Evolutionary conservation across 257 asterid genomes (phyloP), one percentile per base, ranked within the genome.

Genomic region (Gentiana straminea): DNA sequence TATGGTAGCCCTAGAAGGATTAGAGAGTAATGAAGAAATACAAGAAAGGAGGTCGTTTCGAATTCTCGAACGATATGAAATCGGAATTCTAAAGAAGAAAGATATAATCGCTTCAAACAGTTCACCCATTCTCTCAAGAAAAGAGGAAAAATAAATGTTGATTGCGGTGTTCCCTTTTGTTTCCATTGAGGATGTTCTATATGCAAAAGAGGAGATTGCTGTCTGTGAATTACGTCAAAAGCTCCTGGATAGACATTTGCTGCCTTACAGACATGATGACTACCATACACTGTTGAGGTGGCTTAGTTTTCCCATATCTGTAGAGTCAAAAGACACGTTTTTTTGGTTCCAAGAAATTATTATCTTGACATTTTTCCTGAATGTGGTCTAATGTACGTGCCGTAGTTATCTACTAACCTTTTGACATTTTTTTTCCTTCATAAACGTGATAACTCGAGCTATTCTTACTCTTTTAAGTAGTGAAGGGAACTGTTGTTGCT

Each of bases 121-220:
- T 76, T 90, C 58, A 79, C 95, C 4, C 95, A 87, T 67, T 82
- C 98, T 55, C 79, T 90, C 55, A 90, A 78, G 71, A 86, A 76
- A 70, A 76, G 95, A 69, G 95, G 98, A 70, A 90, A 86, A 68
- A 79, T 81, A 76, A 90, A 86, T 73, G 85, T 86, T 68, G 96
- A 84, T 71, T 86, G 66, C 61, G 80, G 96, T 72, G 89, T 84
- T 62, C 24, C 95, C 96, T 69, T 68, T 86, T 4, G 73, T 90
- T 73, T 66, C 91, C 37, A 86, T 90, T 49, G 95, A 79, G 84
- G 98, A 90, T 64, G 79, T 90, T 44, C 93, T 81, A 44, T 95
- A 90, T 62, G 85, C 84, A 57, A 75, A 73, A 73, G 98, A 90
- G 76, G 98, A 86, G 81, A 77, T 72, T 73, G 81, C 75, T 70